These are phyloP conservation scores for Acacia confusa DNA, from an alignment of 306 rosid genomes.

Conservation along the genomic window DNA sequence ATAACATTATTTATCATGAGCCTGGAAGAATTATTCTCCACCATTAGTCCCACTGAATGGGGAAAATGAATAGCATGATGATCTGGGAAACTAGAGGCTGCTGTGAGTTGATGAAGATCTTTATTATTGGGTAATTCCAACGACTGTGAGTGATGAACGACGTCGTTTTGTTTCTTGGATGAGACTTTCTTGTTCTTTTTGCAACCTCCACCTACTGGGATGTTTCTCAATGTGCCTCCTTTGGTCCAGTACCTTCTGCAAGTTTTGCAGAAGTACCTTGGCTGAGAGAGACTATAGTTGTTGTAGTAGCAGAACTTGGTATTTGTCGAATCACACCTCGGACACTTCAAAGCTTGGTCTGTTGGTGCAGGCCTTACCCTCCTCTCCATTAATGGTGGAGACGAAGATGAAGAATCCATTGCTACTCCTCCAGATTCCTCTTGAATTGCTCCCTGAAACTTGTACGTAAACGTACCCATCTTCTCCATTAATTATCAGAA, in stretches of 20 bases:
- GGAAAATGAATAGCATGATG: background rate
- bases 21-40: background rate
- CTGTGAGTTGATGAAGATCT: background rate
- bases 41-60: background rate
- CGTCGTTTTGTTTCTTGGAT: constrained; percentile 44
- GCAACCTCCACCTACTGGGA: constrained; percentile 79
- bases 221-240: constrained; percentile 76
- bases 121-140: background rate
- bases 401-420: constrained; percentile 62
- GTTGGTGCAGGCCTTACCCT: constrained; percentile 52
- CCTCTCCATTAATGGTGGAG: constrained; percentile 14
- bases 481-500: background rate
- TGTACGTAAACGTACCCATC: background rate
- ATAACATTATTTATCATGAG: background rate
- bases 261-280: constrained; percentile 80
- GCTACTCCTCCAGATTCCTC: constrained; percentile 54
- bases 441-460: constrained; percentile 46
- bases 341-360: constrained; percentile 69
- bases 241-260: constrained; percentile 85
- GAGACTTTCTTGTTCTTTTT: constrained; percentile 73
- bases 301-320: constrained; percentile 88
- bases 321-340: constrained; percentile 77
- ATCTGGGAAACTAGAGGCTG: background rate
- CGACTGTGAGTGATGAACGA: background rate
- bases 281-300: constrained; percentile 86